Percentiles rank a stretch among this genome's conserved stretches.
phyloP scores from a whole-genome alignment of 768 basidiomycete species.

The Gloeostereum incarnatum region DNA sequence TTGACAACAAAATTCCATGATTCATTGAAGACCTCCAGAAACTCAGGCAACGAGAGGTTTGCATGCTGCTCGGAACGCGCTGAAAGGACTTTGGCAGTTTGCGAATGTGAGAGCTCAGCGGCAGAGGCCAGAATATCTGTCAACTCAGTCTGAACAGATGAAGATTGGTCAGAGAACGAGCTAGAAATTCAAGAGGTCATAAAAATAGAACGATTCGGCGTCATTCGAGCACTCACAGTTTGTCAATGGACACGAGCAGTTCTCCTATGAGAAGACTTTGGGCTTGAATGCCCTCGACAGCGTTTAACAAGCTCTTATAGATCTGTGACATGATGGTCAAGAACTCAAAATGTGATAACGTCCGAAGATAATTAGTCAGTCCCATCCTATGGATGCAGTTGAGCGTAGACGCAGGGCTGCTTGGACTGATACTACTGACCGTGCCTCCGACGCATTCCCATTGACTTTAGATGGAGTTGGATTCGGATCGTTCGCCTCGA shows the following conservation, averaged over 20 bases:
- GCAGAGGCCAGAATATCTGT: slow-evolving; percentile 70
- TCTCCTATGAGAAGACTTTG: slow-evolving; percentile 52
- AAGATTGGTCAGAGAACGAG: slow-evolving; percentile 9
- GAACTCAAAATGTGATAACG: slow-evolving; percentile 64
- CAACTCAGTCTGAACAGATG: slow-evolving; percentile 54
- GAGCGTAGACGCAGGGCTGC: slow-evolving; percentile 7
- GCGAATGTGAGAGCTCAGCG: slow-evolving; percentile 79
- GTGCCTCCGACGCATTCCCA: slow-evolving; percentile 12
- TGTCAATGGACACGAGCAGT: slow-evolving; percentile 38
- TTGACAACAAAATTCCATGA: slow-evolving; percentile 87
- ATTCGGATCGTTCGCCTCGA: slow-evolving; percentile 39
- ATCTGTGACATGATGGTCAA: slow-evolving; percentile 48
- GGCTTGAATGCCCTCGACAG: slow-evolving; percentile 57
- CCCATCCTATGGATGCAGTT: slow-evolving; percentile 22
- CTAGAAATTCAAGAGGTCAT: not conserved
- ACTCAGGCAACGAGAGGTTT: slow-evolving; percentile 59
- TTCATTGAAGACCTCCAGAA: slow-evolving; percentile 73
- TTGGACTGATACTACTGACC: not conserved
- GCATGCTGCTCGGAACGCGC: slow-evolving; percentile 76
- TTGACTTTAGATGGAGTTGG: slow-evolving; percentile 16
- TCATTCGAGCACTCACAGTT: not conserved
- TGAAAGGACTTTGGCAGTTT: slow-evolving; percentile 70
- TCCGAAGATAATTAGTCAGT: slow-evolving; percentile 48
- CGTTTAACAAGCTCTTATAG: slow-evolving; percentile 52
- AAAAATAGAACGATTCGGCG: not conserved